Evolutionary conservation across 345 rosid species (phyloP).

Genomic region (Raphanus sativus): DNA sequence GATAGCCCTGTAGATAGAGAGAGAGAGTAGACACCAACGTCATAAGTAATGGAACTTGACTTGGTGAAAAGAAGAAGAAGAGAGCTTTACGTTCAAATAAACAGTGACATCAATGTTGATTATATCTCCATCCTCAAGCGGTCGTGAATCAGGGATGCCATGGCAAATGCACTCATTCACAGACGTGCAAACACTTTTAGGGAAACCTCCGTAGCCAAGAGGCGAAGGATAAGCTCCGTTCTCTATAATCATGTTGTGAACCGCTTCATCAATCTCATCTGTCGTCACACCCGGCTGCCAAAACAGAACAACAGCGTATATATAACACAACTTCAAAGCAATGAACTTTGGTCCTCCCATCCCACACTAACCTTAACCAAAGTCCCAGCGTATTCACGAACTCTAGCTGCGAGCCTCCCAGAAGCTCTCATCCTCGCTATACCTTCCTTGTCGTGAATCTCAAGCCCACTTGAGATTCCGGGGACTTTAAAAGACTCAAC

Average conservation of each 20-base stretch:
- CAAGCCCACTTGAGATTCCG: slow-evolving; percentile 33
- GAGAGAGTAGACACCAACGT: not conserved
- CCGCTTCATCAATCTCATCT: slow-evolving; percentile 88
- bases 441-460: slow-evolving; percentile 55
- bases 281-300: slow-evolving; percentile 49
- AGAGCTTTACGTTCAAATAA: slow-evolving; percentile 68
- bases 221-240: slow-evolving; percentile 99
- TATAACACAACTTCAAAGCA: too few species aligned
- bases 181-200: slow-evolving; percentile 96
- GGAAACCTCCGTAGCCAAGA: slow-evolving; percentile 95
- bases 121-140: slow-evolving; percentile 94
- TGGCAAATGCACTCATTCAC: slow-evolving; percentile 97
- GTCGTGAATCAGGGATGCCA: slow-evolving; percentile 88
- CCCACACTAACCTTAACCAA: slow-evolving; percentile 57
- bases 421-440: slow-evolving; percentile 84
- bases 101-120: slow-evolving; percentile 54
- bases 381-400: slow-evolving; percentile 79
- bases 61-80: not conserved
- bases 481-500: slow-evolving; percentile 40
- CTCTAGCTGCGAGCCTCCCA: slow-evolving; percentile 88
- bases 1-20: slow-evolving; percentile 55
- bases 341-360: too few species aligned
- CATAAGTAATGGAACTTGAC: not conserved
- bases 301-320: not conserved
- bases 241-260: slow-evolving; percentile 88